Percentiles rank a stretch among this genome's conserved stretches.
Conservation (phyloP, 768 basidiomycete species). For the Coprinopsis strossmayeri region DNA sequence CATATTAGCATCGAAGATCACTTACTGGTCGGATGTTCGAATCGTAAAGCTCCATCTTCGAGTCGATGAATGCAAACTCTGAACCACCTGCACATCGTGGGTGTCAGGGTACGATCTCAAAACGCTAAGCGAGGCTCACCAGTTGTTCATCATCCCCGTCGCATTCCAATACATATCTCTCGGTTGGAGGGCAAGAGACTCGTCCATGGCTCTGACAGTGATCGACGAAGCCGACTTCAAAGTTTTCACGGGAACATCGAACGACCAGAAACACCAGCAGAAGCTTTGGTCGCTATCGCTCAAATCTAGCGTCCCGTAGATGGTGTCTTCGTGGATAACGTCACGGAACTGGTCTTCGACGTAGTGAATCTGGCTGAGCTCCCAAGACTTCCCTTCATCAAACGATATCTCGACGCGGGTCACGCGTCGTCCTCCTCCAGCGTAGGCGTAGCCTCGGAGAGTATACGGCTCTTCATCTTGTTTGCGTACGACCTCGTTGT, state of each 20-base stretch:
- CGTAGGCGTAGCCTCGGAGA: constrained; percentile 54
- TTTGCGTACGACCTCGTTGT: constrained; percentile 37
- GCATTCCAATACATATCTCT: constrained; percentile 55
- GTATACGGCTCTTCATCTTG: constrained; percentile 24
- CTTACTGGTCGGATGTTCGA: constrained; percentile 51
- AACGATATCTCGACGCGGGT: constrained; percentile 52
- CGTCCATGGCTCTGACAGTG: constrained; percentile 50
- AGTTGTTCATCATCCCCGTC: constrained; percentile 60
- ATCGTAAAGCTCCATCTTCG: constrained; percentile 28
- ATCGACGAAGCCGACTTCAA: constrained; percentile 32
- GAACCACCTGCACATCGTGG: constrained; percentile 39
- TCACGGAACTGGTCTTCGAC: constrained; percentile 47
- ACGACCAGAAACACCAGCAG: constrained; percentile 59
- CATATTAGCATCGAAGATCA: background rate
- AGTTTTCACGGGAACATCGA: constrained; percentile 26
- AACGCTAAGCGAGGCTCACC: constrained; percentile 23
- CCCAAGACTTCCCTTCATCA: constrained; percentile 48
- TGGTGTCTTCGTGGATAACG: constrained; percentile 24
- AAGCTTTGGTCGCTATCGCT: constrained; percentile 44
- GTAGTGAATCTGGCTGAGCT: constrained; percentile 30
- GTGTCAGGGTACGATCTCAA: background rate
- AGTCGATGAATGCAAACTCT: constrained; percentile 39
- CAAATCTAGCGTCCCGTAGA: constrained; percentile 46
- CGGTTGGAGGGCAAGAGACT: constrained; percentile 41
- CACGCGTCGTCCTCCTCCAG: constrained; percentile 52